These are phyloP conservation scores for Starmera dryadoides DNA, from an alignment of 805 yeast species.

Conservation along the genomic window DNA sequence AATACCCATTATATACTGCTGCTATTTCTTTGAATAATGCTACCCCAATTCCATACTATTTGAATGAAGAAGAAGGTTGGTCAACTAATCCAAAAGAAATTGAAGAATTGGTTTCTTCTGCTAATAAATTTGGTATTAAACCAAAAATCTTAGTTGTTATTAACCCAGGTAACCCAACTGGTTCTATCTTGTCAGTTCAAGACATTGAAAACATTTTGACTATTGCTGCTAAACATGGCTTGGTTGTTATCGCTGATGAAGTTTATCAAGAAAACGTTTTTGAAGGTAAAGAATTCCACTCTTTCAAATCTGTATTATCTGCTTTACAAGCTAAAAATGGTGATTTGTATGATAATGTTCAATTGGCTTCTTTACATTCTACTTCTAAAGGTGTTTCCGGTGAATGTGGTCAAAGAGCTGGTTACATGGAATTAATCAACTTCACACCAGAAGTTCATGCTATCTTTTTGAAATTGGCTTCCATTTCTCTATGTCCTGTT, in stretches of 20 bases:
- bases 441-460: slow-evolving; percentile 63
- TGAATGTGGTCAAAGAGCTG: slow-evolving; percentile 99
- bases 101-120: slow-evolving; percentile 41
- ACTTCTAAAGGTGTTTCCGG: slow-evolving; percentile 97
- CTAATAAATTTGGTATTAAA: slow-evolving; percentile 43
- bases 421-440: slow-evolving; percentile 92
- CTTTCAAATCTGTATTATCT: slow-evolving; percentile 75
- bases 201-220: slow-evolving; percentile 66
- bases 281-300: slow-evolving; percentile 67
- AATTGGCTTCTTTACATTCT: slow-evolving; percentile 92
- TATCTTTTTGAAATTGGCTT: slow-evolving; percentile 76
- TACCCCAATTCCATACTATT: slow-evolving; percentile 76
- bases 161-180: slow-evolving; percentile 99
- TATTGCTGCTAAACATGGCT: slow-evolving; percentile 77
- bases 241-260: slow-evolving; percentile 92
- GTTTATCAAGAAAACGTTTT: slow-evolving; percentile 94
- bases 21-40: slow-evolving; percentile 79
- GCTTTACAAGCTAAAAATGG: slow-evolving; percentile 49
- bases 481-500: slow-evolving; percentile 88
- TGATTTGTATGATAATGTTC: slow-evolving; percentile 61
- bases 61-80: slow-evolving; percentile 82
- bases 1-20: slow-evolving; percentile 97
- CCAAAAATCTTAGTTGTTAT: slow-evolving; percentile 85
- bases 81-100: slow-evolving; percentile 67
- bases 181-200: slow-evolving; percentile 61